Evolutionary conservation across 495 filamentous ascomycete genomes (phyloP).

Genomic region (Pyrenopolyporus hunteri): DNA sequence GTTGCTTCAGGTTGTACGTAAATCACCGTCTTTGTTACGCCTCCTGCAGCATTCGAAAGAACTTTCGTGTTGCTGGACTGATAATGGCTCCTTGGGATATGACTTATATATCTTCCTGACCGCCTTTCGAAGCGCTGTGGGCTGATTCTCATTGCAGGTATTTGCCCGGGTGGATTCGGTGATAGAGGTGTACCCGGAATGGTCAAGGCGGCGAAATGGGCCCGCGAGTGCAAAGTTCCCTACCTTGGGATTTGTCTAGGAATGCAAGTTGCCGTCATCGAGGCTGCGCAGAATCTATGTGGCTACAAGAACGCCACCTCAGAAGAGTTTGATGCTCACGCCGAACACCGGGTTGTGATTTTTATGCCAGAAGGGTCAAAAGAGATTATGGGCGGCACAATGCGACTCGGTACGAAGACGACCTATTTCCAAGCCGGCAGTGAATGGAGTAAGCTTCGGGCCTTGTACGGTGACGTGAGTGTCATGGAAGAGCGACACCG

Average conservation of each 20-base stretch:
- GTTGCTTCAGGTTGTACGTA: slow-evolving; percentile 43
- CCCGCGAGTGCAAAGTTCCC: slow-evolving; percentile 77
- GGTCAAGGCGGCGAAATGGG: slow-evolving; percentile 82
- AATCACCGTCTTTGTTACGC: background rate
- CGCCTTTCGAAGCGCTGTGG: background rate
- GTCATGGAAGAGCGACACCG: slow-evolving; percentile 71
- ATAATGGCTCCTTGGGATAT: background rate
- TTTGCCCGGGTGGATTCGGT: slow-evolving; percentile 81
- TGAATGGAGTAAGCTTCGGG: slow-evolving; percentile 80
- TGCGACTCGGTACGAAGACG: slow-evolving; percentile 82
- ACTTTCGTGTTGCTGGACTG: too few relatives aligned
- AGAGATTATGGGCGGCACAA: slow-evolving; percentile 81
- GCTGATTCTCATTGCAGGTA: slow-evolving; percentile 39
- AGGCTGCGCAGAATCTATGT: slow-evolving; percentile 78
- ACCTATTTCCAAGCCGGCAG: slow-evolving; percentile 76
- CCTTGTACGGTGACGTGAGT: slow-evolving; percentile 68
- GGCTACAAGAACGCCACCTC: slow-evolving; percentile 65
- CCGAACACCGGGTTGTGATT: slow-evolving; percentile 70
- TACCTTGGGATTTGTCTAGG: slow-evolving; percentile 94
- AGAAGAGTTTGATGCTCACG: slow-evolving; percentile 66
- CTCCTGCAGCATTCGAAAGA: background rate
- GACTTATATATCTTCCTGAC: background rate
- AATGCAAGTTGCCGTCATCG: slow-evolving; percentile 93
- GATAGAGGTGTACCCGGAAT: slow-evolving; percentile 83
- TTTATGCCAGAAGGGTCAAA: slow-evolving; percentile 84